Conservation (phyloP, 805 yeast species). For the Wickerhamiella lipophila region DNA sequence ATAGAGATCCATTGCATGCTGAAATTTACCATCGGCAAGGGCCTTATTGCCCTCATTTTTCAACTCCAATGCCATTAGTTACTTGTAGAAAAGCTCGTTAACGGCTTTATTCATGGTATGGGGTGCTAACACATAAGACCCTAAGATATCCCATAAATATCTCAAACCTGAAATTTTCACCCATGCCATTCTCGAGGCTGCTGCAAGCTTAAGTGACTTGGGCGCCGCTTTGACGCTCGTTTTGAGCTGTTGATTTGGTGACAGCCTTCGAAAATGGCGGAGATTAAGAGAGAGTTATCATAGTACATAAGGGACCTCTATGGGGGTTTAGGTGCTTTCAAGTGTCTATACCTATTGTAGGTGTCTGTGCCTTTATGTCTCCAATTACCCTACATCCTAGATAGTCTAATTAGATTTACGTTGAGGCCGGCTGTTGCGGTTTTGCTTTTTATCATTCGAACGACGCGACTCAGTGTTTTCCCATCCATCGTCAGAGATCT, state of each 20-base stretch:
- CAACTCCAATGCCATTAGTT: conserved; percentile 11
- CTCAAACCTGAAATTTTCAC: background rate
- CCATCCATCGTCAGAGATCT: background rate
- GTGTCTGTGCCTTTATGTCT: conserved; percentile 13
- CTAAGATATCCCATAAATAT: too few relatives aligned
- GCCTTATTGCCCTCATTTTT: conserved; percentile 61
- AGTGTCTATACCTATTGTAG: background rate
- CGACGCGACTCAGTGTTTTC: conserved; percentile 2
- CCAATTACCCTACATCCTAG: conserved; percentile 11
- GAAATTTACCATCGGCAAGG: conserved; percentile 47
- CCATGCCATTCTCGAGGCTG: background rate
- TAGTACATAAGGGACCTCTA: conserved; percentile 11
- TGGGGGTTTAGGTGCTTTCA: background rate
- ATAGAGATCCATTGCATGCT: conserved; percentile 53
- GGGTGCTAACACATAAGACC: background rate
- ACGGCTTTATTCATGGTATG: background rate
- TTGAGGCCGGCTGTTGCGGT: background rate
- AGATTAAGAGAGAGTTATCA: conserved; percentile 13
- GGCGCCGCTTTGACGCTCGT: conserved; percentile 10
- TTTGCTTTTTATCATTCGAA: background rate
- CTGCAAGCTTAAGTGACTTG: background rate
- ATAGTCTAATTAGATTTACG: background rate
- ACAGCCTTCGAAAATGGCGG: background rate
- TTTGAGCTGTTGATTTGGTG: conserved; percentile 11
- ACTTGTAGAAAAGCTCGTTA: too few relatives aligned